Evolutionary conservation across 129 eudicot genomes (phyloP), one percentile per base, ranked within the genome.

Genomic region (Flaveria brownii): DNA sequence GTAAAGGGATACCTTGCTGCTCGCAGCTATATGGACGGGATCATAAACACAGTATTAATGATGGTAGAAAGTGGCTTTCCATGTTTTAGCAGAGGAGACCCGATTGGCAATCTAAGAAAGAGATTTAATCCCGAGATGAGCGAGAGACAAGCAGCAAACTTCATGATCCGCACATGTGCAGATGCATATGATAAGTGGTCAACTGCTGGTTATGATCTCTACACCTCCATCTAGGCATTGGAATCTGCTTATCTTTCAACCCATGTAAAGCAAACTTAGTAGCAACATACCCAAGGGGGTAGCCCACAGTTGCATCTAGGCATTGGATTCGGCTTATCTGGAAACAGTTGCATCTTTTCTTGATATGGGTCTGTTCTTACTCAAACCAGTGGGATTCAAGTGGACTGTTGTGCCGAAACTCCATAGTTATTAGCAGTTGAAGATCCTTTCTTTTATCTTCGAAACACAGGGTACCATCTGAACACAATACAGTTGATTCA

Each of bases 1-100:
- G 99, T 95, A 22, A 95, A 95, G 82, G 99, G 99, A 68, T 95
- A 95, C 88, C 97, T 95, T 71, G 90, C 96, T 75, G 99, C 97
- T 5, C 96, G 99, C 33, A 86, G 91, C 23, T 80, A 95, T 60
- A 95, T 89, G 97, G 99, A 95, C 39, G 99, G 94, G 47, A 95
- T 95, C 43, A 83, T 95, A 66, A 95, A 70, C 82, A 95, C 99
- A 1, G 97, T 95, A 17, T 66, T 81, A 42, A 71, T 95, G 84
- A 95, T 95, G 99, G 68, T 86, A 17, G 99, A 95, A 79, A 95
- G 99, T 43, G 97, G 97, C 39, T 82, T 95, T 61, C 97, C 99
- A n/a, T 95, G 99, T 87, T 95, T 95, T 75, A 89, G 99, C 86
- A 83, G 97, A 77, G 99, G 99, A 3, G 99, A 91, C 67, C 96